phyloP scores from a whole-genome alignment of 768 basidiomycete species.

The Tephrocybe sp. region DNA sequence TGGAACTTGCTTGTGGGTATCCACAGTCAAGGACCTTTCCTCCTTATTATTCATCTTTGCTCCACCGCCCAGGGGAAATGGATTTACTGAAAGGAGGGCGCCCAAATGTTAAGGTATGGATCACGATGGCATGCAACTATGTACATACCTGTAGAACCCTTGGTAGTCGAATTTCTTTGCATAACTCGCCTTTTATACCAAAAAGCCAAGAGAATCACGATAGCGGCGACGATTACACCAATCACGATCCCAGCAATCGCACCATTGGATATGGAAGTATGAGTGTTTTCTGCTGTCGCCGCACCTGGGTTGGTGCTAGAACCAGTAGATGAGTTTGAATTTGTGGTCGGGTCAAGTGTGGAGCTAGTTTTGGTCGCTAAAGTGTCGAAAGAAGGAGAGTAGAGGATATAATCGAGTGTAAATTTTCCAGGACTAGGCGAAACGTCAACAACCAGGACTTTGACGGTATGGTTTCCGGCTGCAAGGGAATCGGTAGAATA shows the following conservation, averaged over 20 bases:
- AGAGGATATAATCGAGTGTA: not conserved
- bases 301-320: not conserved
- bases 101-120: not conserved
- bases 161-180: not conserved
- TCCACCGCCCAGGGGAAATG: not conserved
- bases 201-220: not conserved
- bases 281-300: not conserved
- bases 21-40: not conserved
- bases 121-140: not conserved
- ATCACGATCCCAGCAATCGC: not conserved
- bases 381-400: not conserved
- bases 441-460: not conserved
- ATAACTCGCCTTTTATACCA: not conserved
- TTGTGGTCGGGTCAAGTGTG: not conserved
- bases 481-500: not conserved
- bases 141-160: not conserved
- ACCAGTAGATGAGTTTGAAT: not conserved
- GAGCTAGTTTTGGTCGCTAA: not conserved
- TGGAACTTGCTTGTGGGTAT: not conserved
- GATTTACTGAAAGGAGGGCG: not conserved
- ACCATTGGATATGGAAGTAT: not conserved
- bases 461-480: not conserved
- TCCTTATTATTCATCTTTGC: no score
- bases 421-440: not conserved
- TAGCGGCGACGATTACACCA: not conserved